Percentiles rank a stretch among this genome's conserved stretches.
phyloP scores from a whole-genome alignment of 495 filamentous ascomycete genomes.

The Hapsidospora chrysogenum region DNA sequence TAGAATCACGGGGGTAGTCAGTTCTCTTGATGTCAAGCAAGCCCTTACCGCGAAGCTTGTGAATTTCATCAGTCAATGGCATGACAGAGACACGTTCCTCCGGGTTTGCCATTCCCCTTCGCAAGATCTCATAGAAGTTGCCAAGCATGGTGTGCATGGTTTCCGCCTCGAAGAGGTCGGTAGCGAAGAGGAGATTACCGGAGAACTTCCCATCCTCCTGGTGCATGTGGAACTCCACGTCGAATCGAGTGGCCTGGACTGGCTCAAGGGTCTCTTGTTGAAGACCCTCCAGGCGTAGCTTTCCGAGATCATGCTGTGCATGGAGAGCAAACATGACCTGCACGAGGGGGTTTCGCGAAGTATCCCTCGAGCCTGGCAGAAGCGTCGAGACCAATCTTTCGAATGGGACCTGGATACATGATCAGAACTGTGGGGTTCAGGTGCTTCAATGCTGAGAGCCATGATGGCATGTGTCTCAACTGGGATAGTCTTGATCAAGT shows the following conservation, averaged over 20 bases:
- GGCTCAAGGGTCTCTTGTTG: constrained; percentile 3
- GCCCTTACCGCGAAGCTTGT: not conserved
- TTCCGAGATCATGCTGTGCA: constrained; percentile 6
- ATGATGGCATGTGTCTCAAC: too few species aligned
- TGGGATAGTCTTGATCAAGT: too few species aligned
- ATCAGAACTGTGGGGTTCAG: too few species aligned
- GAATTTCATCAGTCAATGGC: constrained; percentile 2
- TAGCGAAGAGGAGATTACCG: constrained; percentile 4
- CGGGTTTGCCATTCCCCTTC: constrained; percentile 2
- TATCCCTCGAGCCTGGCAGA: constrained; percentile 5
- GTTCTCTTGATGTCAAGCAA: constrained; percentile 3
- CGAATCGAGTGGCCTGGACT: constrained; percentile 4
- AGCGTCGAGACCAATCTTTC: constrained; percentile 5
- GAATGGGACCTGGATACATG: too few species aligned
- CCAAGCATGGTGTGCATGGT: constrained; percentile 1
- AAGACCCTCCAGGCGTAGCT: constrained; percentile 4
- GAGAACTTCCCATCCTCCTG: constrained; percentile 1
- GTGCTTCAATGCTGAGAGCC: too few species aligned
- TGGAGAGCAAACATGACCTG: constrained; percentile 6
- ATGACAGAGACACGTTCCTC: constrained; percentile 1
- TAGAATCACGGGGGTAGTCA: constrained; percentile 4
- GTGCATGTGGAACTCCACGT: constrained; percentile 6
- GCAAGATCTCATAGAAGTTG: constrained; percentile 2
- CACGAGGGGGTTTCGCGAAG: constrained; percentile 5
- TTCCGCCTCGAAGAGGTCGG: constrained; percentile 4